A percentile compares a stretch with the other conserved stretches of the same genome.
phyloP scores from a whole-genome alignment of 108 stramenopile genomes.

The Cyclostephanos invisitatus region DNA sequence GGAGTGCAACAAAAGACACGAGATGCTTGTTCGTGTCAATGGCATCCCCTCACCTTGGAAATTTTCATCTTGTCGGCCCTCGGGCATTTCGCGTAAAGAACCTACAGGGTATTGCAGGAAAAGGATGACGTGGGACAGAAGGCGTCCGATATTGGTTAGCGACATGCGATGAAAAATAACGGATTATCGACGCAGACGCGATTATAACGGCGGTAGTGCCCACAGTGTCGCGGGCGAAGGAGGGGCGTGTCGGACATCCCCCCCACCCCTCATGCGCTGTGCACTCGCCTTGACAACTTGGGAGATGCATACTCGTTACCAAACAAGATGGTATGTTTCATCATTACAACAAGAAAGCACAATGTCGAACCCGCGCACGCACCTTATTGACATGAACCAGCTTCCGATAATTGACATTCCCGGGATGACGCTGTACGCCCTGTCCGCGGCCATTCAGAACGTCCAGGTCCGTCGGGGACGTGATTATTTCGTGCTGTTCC shows the following conservation, averaged over 20 bases:
- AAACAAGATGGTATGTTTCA: not conserved
- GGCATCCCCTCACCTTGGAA: constrained; percentile 18
- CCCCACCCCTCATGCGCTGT: no score
- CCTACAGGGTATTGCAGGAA: not conserved
- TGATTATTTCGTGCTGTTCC: not conserved
- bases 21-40: not conserved
- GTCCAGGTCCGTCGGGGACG: not conserved
- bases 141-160: not conserved
- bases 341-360: not conserved
- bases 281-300: no score
- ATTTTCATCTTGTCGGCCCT: constrained; percentile 18
- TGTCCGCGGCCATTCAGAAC: constrained; percentile 29
- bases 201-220: no score
- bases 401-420: constrained; percentile 27
- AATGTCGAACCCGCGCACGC: not conserved
- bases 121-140: not conserved
- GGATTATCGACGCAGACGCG: not conserved
- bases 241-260: no score
- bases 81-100: constrained; percentile 13
- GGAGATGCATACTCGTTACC: not conserved
- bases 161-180: not conserved
- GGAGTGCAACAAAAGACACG: not conserved
- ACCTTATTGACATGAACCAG: constrained; percentile 22
- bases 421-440: constrained; percentile 29
- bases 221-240: no score